phyloP scores from a whole-genome alignment of 257 asterid genomes.

The Anisodus tanguticus region DNA sequence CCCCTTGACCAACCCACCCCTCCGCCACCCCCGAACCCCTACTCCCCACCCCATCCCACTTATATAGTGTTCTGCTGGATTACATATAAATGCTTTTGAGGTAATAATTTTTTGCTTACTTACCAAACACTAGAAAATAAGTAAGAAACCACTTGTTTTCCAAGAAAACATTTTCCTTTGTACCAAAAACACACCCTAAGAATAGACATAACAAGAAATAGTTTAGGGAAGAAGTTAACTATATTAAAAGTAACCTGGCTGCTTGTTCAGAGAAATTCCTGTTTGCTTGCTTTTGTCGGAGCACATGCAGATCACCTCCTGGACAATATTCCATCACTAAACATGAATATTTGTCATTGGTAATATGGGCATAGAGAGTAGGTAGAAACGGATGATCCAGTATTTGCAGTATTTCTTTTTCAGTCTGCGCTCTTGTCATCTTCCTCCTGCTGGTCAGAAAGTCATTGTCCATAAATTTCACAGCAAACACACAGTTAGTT shows the following conservation, averaged over 20 bases:
- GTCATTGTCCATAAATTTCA: constrained; percentile 80
- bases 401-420: constrained; percentile 80
- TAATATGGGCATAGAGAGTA: constrained; percentile 74
- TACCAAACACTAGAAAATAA: too few species aligned
- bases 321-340: constrained; percentile 90
- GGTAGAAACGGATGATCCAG: constrained; percentile 96
- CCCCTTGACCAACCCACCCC: too few species aligned
- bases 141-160: too few species aligned
- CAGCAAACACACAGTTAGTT: constrained; percentile 70
- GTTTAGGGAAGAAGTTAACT: constrained; percentile 1
- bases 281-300: constrained; percentile 73
- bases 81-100: too few species aligned
- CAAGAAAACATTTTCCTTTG: too few species aligned
- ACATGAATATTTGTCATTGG: constrained; percentile 69
- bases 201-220: constrained; percentile 1
- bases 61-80: too few species aligned
- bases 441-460: constrained; percentile 62
- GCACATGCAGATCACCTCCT: constrained; percentile 94
- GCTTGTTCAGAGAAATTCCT: constrained; percentile 73
- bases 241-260: constrained; percentile 60
- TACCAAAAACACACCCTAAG: background rate
- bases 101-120: too few species aligned
- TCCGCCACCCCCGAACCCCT: too few species aligned
- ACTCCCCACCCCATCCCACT: too few species aligned
- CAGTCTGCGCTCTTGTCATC: constrained; percentile 74